Conservation (phyloP, 2,329 filamentous ascomycete species). For the Immersiporthe knoxdaviesiana region DNA sequence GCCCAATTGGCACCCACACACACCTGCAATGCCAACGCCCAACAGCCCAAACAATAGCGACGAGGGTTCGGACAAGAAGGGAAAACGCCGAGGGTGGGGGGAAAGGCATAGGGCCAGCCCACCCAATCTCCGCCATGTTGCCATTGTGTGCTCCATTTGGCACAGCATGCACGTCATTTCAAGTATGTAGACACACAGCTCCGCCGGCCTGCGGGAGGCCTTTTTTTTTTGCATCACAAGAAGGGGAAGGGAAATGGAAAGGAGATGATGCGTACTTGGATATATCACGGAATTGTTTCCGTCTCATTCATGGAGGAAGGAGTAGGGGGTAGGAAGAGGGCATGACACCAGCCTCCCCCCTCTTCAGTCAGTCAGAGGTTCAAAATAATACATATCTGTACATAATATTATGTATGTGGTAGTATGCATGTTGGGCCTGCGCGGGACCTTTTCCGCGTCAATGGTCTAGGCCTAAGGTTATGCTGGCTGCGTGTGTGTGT, state of each 20-base stretch:
- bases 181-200: not conserved
- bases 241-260: not conserved
- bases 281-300: not conserved
- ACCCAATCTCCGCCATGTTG: not conserved
- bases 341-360: not conserved
- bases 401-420: not conserved
- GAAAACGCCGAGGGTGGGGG: too few relatives aligned
- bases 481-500: not conserved
- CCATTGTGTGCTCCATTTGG: not conserved
- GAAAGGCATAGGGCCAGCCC: not conserved
- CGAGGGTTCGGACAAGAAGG: not conserved
- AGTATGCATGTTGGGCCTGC: not conserved
- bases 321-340: not conserved
- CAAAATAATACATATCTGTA: not conserved
- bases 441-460: not conserved
- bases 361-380: not conserved
- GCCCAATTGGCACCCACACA: not conserved
- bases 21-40: not conserved
- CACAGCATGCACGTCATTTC: constrained; percentile 1
- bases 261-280: not conserved
- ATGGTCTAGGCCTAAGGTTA: not conserved
- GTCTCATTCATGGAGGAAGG: not conserved
- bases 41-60: not conserved
- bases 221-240: not conserved
- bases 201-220: not conserved